phyloP scores from a whole-genome alignment of 2,329 filamentous ascomycete species.

The Zasmidium cellare region DNA sequence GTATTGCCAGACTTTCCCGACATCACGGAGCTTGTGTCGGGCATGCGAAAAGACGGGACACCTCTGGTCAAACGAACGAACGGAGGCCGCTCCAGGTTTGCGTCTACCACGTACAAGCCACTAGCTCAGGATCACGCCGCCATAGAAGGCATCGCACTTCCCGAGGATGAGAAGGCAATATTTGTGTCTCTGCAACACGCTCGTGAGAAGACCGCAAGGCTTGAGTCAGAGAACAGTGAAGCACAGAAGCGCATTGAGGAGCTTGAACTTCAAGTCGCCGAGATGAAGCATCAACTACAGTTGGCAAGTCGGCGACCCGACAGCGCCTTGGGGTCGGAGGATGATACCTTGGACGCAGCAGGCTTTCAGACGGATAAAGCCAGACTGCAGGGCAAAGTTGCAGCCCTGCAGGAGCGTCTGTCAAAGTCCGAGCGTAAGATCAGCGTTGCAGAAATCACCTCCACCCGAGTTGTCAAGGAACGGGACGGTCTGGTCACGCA shows the following conservation, averaged over 20 bases:
- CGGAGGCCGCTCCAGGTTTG: constrained; percentile 56
- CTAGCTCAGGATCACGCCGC: constrained; percentile 43
- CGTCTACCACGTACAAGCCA: constrained; percentile 45
- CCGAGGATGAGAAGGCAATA: constrained; percentile 63
- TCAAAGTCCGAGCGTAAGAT: constrained; percentile 64
- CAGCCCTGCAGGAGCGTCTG: constrained; percentile 61
- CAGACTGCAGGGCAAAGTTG: constrained; percentile 62
- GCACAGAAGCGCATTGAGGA: constrained; percentile 52
- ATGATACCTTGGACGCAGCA: constrained; percentile 39
- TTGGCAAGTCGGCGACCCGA: constrained; percentile 47
- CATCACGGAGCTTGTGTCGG: constrained; percentile 62
- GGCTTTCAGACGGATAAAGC: constrained; percentile 52
- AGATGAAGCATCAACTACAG: constrained; percentile 50
- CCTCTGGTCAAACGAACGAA: constrained; percentile 55
- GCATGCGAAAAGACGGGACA: constrained; percentile 58
- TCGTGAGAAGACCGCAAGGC: constrained; percentile 57
- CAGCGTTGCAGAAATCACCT: constrained; percentile 63
- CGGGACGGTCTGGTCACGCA: constrained; percentile 65
- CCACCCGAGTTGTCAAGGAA: constrained; percentile 62
- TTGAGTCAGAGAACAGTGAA: constrained; percentile 58
- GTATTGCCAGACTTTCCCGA: constrained; percentile 62
- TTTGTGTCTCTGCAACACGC: constrained; percentile 61
- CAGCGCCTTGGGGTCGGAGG: constrained; percentile 49
- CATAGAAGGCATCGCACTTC: constrained; percentile 57
- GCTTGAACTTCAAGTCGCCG: constrained; percentile 62